Conservation (phyloP, 805 yeast species). For the Nakazawaea molendinolei region DNA sequence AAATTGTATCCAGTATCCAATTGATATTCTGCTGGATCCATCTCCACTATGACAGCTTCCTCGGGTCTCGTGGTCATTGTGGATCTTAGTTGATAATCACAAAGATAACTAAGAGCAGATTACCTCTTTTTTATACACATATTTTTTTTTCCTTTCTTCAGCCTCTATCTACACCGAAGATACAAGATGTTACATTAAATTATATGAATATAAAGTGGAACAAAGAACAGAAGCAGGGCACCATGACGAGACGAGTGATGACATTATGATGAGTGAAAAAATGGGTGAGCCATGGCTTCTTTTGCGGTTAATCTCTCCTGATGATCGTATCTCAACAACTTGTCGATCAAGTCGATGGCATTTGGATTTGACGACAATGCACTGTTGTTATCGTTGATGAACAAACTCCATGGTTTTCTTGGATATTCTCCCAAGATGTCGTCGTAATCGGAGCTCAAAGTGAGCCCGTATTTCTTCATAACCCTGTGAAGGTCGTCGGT, state of each 20-base stretch:
- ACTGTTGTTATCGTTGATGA: slow-evolving; percentile 48
- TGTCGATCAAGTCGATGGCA: slow-evolving; percentile 64
- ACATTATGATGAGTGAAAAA: slow-evolving; percentile 51
- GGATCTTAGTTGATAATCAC: too few relatives aligned
- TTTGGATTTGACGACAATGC: slow-evolving; percentile 45
- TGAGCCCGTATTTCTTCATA: slow-evolving; percentile 60
- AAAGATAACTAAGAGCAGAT: too few relatives aligned
- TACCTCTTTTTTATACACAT: too few relatives aligned
- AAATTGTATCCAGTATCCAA: slow-evolving; percentile 7
- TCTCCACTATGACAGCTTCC: too few relatives aligned
- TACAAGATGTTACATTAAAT: too few relatives aligned
- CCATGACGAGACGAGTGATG: slow-evolving; percentile 21
- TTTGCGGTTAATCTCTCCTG: slow-evolving; percentile 81
- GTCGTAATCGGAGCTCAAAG: slow-evolving; percentile 73
- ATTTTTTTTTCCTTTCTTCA: too few relatives aligned
- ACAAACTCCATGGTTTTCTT: slow-evolving; percentile 61
- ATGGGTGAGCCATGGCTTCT: slow-evolving; percentile 79
- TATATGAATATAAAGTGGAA: too few relatives aligned
- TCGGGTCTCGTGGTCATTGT: too few relatives aligned
- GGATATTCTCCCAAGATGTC: slow-evolving; percentile 59
- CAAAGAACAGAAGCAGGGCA: too few relatives aligned
- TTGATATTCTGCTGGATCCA: too few relatives aligned
- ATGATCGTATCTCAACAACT: slow-evolving; percentile 75
- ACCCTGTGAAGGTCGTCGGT: slow-evolving; percentile 68
- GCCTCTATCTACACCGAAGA: too few relatives aligned